Evolutionary conservation across 139 green algal genomes (phyloP), one percentile per base, ranked within the genome.

Genomic region (Auxenochlorella protothecoides): DNA sequence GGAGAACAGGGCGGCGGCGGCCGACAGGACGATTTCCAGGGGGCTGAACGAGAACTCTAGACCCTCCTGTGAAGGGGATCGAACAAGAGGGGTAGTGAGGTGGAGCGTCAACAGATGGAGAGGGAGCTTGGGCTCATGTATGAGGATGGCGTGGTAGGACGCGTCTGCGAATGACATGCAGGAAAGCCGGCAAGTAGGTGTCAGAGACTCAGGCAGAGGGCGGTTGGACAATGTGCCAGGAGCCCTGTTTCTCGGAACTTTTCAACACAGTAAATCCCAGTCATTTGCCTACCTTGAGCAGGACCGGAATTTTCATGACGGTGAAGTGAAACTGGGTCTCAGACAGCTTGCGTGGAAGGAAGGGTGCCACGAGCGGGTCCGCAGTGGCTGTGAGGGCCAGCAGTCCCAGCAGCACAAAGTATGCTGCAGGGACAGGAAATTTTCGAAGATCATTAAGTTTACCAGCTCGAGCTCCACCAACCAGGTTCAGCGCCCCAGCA

Each of bases 331-430:
- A 51, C 11, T 74, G 44, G 10, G 65, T 14, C 61, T 68, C n/a
- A 59, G 68, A 56, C 60, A 68, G 68, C 51, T 53, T 4, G 52
- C 6, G 6, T 7, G 74, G 75, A 57, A 90, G 83, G 16, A 88
- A 73, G 5, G 77, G 68, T 5, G 67, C 66, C 14, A 92, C 55
- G 69, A 91, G 86, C 0, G 91, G 91, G 10, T 86, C 65, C 13
- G 81, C 27, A 3, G 84, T 85, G 3, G 79, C 80, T 11, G 86
- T 86, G 61, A 95, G 67, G 0, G 89, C 90, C 55, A 97, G 70
- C 7, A 86, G 84, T 7, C 92, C 95, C 10, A 99, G 85, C 5
- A 93, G 54, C 5, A 92, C 86, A 76, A 99, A 96, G 84, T 99
- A 99, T 55, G 72, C 71, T 69, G 65, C 27, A 72, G 54, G 7